Evolutionary conservation across 2,329 filamentous ascomycete genomes (phyloP).

Genomic region (Colletotrichum nymphaeae): DNA sequence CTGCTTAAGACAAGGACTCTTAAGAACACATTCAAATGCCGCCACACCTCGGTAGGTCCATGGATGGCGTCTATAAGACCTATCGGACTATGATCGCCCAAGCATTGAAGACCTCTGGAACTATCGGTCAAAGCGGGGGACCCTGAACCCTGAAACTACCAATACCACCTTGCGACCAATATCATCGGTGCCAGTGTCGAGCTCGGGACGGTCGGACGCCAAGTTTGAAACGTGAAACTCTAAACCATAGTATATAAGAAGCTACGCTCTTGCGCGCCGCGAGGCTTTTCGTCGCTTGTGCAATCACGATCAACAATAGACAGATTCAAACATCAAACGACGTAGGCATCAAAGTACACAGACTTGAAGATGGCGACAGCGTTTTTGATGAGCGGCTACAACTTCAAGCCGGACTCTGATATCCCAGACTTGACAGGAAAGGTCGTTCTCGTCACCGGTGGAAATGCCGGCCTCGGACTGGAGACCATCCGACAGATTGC

Average conservation of each 20-base stretch:
- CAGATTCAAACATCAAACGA: not conserved
- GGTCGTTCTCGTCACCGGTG: slow-evolving; percentile 51
- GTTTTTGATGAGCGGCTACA: slow-evolving; percentile 20
- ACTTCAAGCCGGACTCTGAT: slow-evolving; percentile 37
- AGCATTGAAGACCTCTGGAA: not conserved
- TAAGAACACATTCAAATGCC: not conserved
- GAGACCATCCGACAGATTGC: slow-evolving; percentile 51
- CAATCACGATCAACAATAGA: not conserved
- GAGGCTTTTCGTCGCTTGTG: too few relatives aligned
- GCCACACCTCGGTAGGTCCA: slow-evolving; percentile 9
- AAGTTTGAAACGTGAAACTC: slow-evolving; percentile 27
- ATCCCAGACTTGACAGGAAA: slow-evolving; percentile 49
- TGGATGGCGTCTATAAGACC: not conserved
- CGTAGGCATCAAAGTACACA: not conserved
- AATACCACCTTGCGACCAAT: not conserved
- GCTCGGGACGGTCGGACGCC: slow-evolving; percentile 19
- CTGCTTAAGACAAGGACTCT: not conserved
- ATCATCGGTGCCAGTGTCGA: not conserved
- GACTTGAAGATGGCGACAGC: slow-evolving; percentile 7
- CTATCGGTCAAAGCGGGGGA: not conserved
- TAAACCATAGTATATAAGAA: not conserved
- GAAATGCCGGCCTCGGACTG: slow-evolving; percentile 53
- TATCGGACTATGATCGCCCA: not conserved
- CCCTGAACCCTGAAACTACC: slow-evolving; percentile 4
- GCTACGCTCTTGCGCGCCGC: not conserved